These are phyloP conservation scores for Amylocarpus encephaloides DNA, from an alignment of 2,329 filamentous ascomycete genomes.

Conservation along the genomic window DNA sequence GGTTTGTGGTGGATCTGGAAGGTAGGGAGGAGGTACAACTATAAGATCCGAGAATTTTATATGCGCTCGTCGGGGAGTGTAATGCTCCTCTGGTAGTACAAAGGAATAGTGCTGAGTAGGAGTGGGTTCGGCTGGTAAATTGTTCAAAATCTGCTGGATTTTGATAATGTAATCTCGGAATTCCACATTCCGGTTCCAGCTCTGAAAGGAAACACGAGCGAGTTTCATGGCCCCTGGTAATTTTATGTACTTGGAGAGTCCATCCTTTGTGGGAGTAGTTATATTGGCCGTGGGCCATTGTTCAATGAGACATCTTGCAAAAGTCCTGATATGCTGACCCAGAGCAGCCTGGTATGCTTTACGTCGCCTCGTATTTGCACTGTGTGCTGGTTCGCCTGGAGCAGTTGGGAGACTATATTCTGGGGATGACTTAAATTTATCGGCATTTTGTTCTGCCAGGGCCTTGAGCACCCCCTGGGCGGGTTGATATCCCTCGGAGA, in stretches of 20 bases:
- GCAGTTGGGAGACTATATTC: slow-evolving; percentile 3
- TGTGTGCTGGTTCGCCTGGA: background rate
- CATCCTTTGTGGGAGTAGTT: background rate
- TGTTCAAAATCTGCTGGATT: too few relatives aligned
- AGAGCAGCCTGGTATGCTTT: background rate
- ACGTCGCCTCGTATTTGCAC: background rate
- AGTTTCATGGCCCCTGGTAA: background rate
- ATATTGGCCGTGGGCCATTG: background rate
- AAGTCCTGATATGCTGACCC: background rate
- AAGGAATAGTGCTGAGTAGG: too few relatives aligned
- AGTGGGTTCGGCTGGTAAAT: too few relatives aligned
- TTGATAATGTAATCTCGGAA: too few relatives aligned
- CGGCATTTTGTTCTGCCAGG: background rate
- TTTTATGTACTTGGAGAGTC: background rate
- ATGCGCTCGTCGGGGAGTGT: too few relatives aligned
- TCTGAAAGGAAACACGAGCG: background rate
- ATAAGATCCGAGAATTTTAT: too few relatives aligned
- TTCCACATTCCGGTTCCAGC: background rate
- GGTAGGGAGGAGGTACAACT: too few relatives aligned
- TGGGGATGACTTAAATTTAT: background rate
- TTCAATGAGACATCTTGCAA: background rate
- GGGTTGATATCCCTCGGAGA: background rate
- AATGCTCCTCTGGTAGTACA: too few relatives aligned
- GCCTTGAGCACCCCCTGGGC: background rate
- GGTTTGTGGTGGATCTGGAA: too few relatives aligned